phyloP scores from a whole-genome alignment of 148 eudicot species.

The Vaccinium vitisidaea region DNA sequence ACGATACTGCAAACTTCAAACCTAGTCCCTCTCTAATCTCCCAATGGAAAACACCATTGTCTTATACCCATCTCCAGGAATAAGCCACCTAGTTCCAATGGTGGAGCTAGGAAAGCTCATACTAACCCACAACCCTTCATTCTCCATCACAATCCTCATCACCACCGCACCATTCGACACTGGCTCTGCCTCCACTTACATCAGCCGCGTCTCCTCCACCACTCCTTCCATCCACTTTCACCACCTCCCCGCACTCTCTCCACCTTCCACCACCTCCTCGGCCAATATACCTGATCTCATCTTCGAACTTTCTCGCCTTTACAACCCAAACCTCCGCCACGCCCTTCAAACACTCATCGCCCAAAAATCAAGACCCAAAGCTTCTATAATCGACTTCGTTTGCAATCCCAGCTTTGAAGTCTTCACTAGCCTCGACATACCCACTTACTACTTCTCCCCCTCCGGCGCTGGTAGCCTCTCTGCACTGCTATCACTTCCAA shows the following conservation, averaged over 20 bases:
- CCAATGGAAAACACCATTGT: slow-evolving; percentile 12
- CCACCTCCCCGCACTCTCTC: slow-evolving; percentile 27
- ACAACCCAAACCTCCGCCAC: slow-evolving; percentile 11
- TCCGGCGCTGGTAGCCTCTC: slow-evolving; percentile 30
- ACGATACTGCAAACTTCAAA: too few species aligned
- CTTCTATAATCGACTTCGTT: slow-evolving; percentile 28
- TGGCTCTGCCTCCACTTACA: slow-evolving; percentile 23
- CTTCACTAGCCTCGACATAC: slow-evolving; percentile 12
- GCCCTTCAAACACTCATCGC: slow-evolving; percentile 25
- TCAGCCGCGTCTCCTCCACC: slow-evolving; percentile 22
- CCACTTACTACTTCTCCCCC: slow-evolving; percentile 32
- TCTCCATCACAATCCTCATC: slow-evolving; percentile 24
- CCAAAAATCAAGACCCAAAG: background rate
- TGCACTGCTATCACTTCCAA: slow-evolving; percentile 16
- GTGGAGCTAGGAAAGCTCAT: slow-evolving; percentile 35
- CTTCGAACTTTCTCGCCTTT: slow-evolving; percentile 23
- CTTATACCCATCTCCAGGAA: slow-evolving; percentile 26
- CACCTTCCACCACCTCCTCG: slow-evolving; percentile 7
- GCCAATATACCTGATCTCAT: background rate
- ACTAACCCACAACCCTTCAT: slow-evolving; percentile 25
- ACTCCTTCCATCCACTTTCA: slow-evolving; percentile 33
- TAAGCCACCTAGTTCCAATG: slow-evolving; percentile 32
- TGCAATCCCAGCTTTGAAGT: slow-evolving; percentile 23
- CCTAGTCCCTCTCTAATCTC: background rate
- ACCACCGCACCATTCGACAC: slow-evolving; percentile 18